These are phyloP conservation scores for Fragaria ananassa DNA, from an alignment of 306 rosid genomes.

Conservation along the genomic window DNA sequence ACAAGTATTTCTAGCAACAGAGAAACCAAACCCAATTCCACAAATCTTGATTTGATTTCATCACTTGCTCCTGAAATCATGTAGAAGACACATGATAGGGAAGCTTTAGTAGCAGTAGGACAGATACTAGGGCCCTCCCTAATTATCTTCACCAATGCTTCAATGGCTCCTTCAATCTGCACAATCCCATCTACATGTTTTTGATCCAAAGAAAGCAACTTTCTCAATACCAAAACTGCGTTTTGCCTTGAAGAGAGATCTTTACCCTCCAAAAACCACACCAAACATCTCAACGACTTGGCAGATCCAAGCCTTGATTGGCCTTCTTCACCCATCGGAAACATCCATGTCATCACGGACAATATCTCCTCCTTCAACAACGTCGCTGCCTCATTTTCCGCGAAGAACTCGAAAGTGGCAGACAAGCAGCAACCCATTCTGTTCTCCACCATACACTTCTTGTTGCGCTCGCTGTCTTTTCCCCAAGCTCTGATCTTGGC, in stretches of 20 bases:
- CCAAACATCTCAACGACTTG: conserved; percentile 39
- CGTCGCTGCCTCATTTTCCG: conserved; percentile 25
- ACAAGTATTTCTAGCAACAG: conserved; percentile 51
- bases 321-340: conserved; percentile 43
- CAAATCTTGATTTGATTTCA: conserved; percentile 32
- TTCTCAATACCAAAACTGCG: conserved; percentile 54
- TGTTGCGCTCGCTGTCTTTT: conserved; percentile 79
- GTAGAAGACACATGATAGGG: conserved; percentile 49
- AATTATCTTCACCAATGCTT: conserved; percentile 52
- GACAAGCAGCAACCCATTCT: conserved; percentile 42
- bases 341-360: conserved; percentile 48
- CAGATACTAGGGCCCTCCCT: conserved; percentile 34
- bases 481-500: conserved; percentile 63
- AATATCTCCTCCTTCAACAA: conserved; percentile 52
- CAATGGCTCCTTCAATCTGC: conserved; percentile 46
- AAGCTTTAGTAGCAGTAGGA: conserved; percentile 45
- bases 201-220: conserved; percentile 32
- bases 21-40: conserved; percentile 69
- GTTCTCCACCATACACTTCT: conserved; percentile 41
- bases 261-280: conserved; percentile 44
- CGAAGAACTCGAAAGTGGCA: conserved; percentile 45
- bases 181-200: conserved; percentile 34
- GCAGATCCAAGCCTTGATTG: conserved; percentile 40
- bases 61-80: conserved; percentile 37
- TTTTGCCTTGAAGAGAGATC: conserved; percentile 55